A percentile compares a stretch with the other conserved stretches of the same genome.
phyloP scores from a whole-genome alignment of 2,329 filamentous ascomycete genomes.

The Pestalotiopsis sp. region DNA sequence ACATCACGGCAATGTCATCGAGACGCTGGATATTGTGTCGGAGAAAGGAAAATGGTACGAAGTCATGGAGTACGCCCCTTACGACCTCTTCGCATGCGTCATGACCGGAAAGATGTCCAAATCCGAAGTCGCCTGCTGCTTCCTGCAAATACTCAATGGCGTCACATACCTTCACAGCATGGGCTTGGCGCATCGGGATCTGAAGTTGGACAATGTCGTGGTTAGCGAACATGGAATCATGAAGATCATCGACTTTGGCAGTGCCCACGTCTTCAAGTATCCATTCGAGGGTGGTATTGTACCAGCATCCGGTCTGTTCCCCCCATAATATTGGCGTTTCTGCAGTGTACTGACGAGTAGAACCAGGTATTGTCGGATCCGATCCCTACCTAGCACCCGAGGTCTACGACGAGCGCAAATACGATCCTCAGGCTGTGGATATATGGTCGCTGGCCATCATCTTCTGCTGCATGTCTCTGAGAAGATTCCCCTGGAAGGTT shows the following conservation, averaged over 20 bases:
- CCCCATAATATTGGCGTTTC: neutral
- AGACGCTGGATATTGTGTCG: constrained; percentile 94
- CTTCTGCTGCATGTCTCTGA: constrained; percentile 96
- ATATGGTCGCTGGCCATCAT: constrained; percentile 99
- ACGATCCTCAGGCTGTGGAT: constrained; percentile 91
- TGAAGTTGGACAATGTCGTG: constrained; percentile 97
- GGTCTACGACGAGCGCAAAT: constrained; percentile 91
- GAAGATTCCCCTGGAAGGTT: constrained; percentile 96
- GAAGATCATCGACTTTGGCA: constrained; percentile 99
- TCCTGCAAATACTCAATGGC: constrained; percentile 91
- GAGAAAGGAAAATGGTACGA: constrained; percentile 96
- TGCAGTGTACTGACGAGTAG: constrained; percentile 12
- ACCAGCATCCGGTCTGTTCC: constrained; percentile 71
- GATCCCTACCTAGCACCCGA: constrained; percentile 97
- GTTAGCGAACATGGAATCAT: constrained; percentile 96
- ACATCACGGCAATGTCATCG: constrained; percentile 97
- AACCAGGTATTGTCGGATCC: constrained; percentile 69
- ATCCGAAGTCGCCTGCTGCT: constrained; percentile 88
- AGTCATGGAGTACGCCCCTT: constrained; percentile 98
- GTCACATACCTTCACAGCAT: constrained; percentile 94
- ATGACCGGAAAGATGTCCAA: constrained; percentile 98
- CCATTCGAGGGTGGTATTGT: constrained; percentile 92
- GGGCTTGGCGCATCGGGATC: constrained; percentile 89
- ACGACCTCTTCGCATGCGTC: constrained; percentile 93
- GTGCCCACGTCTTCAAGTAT: constrained; percentile 95